phyloP scores from a whole-genome alignment of 352 stramenopile species.

The Phytophthora boehmeriae region DNA sequence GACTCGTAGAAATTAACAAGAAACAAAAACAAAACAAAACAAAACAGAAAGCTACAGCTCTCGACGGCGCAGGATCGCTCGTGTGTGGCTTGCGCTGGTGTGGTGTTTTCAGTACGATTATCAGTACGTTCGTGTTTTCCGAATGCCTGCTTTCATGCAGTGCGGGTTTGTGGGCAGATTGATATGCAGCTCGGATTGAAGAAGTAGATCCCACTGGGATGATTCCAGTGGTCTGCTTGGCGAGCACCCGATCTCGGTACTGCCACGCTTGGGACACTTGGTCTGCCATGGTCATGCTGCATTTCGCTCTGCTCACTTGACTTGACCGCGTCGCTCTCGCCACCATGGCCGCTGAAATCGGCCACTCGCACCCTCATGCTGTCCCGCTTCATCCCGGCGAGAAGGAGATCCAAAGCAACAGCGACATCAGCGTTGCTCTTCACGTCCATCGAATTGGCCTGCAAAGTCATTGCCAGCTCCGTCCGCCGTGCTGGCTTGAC shows the following conservation, averaged over 20 bases:
- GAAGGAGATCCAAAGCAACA: slow-evolving; percentile 93
- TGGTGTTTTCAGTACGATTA: too few relatives aligned
- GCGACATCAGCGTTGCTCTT: slow-evolving; percentile 95
- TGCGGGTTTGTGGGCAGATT: too few relatives aligned
- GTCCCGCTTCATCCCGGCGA: slow-evolving; percentile 93
- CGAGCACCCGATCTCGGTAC: not conserved
- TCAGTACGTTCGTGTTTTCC: too few relatives aligned
- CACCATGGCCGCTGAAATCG: slow-evolving; percentile 44
- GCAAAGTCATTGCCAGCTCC: slow-evolving; percentile 97
- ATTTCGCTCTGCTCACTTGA: slow-evolving; percentile 11
- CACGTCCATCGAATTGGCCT: slow-evolving; percentile 95
- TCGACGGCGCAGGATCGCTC: too few relatives aligned
- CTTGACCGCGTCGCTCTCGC: not conserved
- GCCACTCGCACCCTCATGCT: slow-evolving; percentile 93
- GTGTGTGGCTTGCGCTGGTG: too few relatives aligned
- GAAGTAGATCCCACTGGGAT: too few relatives aligned
- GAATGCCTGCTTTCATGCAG: not conserved
- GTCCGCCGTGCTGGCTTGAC: too few relatives aligned
- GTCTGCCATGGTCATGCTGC: not conserved
- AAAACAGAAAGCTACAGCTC: too few relatives aligned
- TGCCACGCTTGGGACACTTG: slow-evolving; percentile 3
- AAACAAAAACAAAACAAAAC: too few relatives aligned
- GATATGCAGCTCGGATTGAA: not conserved
- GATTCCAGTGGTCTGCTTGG: not conserved
- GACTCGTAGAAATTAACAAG: slow-evolving; percentile 39